Percentiles rank a stretch among this genome's conserved stretches.
Evolutionary conservation across 2,329 filamentous ascomycete genomes (phyloP).

Genomic region (Sporothrix dimorphospora): DNA sequence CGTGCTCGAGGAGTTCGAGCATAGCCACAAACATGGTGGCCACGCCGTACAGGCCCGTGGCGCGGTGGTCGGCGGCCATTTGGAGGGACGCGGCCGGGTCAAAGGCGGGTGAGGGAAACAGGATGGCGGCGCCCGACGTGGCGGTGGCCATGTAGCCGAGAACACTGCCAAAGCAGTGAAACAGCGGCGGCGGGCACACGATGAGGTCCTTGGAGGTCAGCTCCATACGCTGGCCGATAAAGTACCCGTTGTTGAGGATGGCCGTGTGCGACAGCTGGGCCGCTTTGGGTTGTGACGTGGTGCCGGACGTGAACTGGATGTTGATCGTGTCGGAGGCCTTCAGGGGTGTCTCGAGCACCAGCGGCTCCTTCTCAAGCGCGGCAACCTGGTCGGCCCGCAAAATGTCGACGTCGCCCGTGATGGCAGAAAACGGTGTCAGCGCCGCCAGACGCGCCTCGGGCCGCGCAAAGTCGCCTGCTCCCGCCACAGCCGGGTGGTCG

Average conservation of each 20-base stretch:
- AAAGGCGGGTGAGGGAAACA: slow-evolving; percentile 87
- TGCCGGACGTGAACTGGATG: slow-evolving; percentile 97
- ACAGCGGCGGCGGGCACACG: slow-evolving; percentile 83
- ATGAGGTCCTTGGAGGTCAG: slow-evolving; percentile 74
- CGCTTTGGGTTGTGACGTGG: slow-evolving; percentile 86
- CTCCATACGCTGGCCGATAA: slow-evolving; percentile 85
- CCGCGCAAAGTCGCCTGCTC: slow-evolving; percentile 37
- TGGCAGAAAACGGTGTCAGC: slow-evolving; percentile 50
- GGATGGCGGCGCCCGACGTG: slow-evolving; percentile 74
- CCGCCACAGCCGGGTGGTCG: slow-evolving; percentile 51
- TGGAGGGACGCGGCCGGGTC: slow-evolving; percentile 72
- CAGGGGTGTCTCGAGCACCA: slow-evolving; percentile 49
- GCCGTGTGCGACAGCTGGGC: slow-evolving; percentile 82
- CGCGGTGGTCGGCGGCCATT: slow-evolving; percentile 56
- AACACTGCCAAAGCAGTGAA: slow-evolving; percentile 88
- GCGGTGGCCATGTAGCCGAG: slow-evolving; percentile 96
- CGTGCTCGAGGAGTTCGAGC: slow-evolving; percentile 69
- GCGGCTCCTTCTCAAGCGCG: background rate
- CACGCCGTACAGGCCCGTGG: slow-evolving; percentile 79
- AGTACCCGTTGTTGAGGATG: slow-evolving; percentile 90
- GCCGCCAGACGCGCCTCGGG: slow-evolving; percentile 38
- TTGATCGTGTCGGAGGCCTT: slow-evolving; percentile 75
- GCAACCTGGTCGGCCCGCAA: slow-evolving; percentile 2
- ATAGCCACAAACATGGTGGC: slow-evolving; percentile 93
- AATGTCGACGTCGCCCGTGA: slow-evolving; percentile 38